Evolutionary conservation across 2,329 filamentous ascomycete genomes (phyloP).

Genomic region (Pseudohalonectria lignicola): DNA sequence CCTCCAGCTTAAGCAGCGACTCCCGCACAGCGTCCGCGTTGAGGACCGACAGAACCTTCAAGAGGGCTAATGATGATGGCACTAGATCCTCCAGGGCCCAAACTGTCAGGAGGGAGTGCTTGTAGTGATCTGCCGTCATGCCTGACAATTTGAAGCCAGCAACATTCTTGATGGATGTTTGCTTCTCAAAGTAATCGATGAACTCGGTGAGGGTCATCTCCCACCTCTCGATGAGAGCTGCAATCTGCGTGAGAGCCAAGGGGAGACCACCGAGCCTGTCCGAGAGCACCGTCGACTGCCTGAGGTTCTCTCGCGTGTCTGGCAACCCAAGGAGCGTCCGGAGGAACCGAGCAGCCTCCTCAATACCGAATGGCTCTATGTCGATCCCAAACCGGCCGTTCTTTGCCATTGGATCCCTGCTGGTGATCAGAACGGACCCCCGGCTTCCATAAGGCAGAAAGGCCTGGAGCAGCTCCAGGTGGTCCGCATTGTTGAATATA

Average conservation of each 20-base stretch:
- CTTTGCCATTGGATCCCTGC: neutral
- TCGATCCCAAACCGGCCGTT: neutral
- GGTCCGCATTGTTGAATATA: constrained; percentile 1
- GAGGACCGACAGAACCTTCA: neutral
- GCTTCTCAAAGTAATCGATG: neutral
- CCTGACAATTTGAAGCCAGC: neutral
- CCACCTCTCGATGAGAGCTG: neutral
- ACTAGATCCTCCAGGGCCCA: constrained; percentile 1
- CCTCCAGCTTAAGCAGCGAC: neutral
- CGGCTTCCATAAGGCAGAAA: neutral
- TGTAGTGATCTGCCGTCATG: neutral
- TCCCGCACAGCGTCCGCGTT: neutral
- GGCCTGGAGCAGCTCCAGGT: neutral
- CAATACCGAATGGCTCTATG: neutral
- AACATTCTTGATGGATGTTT: neutral
- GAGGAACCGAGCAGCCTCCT: neutral
- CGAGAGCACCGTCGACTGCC: neutral
- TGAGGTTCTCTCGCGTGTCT: neutral
- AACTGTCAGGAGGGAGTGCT: constrained; percentile 3
- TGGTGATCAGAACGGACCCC: neutral
- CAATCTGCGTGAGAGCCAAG: neutral
- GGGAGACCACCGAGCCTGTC: neutral
- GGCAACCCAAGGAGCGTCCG: neutral
- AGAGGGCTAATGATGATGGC: neutral
- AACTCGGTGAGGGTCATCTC: neutral